Evolutionary conservation across 768 basidiomycete species (phyloP).

Genomic region (Paxillus ammoniavirescens): DNA sequence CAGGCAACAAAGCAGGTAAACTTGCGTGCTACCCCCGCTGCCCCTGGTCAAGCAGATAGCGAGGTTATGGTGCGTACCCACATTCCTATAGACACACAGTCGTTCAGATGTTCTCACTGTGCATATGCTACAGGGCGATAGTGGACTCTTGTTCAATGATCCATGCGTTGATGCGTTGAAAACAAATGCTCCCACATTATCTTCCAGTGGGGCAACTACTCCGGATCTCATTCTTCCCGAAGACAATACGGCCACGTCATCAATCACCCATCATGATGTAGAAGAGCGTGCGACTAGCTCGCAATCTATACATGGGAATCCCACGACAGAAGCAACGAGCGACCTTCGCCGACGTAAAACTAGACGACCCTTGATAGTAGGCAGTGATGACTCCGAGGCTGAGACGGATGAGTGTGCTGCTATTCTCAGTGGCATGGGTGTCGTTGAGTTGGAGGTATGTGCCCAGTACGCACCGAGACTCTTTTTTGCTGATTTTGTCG

Average conservation of each 20-base stretch:
- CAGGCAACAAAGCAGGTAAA: background rate
- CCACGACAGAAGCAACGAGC: background rate
- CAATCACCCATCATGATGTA: background rate
- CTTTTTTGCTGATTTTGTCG: constrained; percentile 2
- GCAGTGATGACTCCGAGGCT: constrained; percentile 3
- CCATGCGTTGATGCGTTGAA: background rate
- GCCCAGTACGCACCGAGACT: background rate
- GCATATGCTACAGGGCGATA: constrained; percentile 1
- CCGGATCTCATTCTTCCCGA: constrained; percentile 20
- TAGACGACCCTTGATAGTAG: constrained; percentile 2
- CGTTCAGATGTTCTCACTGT: background rate
- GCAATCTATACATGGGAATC: background rate
- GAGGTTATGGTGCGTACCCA: constrained; percentile 7
- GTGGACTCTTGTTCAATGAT: background rate
- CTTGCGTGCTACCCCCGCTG: background rate
- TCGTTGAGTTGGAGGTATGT: constrained; percentile 7
- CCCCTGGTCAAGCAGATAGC: background rate
- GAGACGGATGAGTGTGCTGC: constrained; percentile 13
- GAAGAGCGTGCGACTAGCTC: background rate
- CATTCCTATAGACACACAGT: background rate
- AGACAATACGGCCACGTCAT: background rate
- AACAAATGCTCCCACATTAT: background rate
- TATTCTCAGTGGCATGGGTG: constrained; percentile 1
- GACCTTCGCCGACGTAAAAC: background rate
- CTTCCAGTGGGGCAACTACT: background rate